Conservation (phyloP, 2,329 filamentous ascomycete species). For the Arachnopeziza araneosa region DNA sequence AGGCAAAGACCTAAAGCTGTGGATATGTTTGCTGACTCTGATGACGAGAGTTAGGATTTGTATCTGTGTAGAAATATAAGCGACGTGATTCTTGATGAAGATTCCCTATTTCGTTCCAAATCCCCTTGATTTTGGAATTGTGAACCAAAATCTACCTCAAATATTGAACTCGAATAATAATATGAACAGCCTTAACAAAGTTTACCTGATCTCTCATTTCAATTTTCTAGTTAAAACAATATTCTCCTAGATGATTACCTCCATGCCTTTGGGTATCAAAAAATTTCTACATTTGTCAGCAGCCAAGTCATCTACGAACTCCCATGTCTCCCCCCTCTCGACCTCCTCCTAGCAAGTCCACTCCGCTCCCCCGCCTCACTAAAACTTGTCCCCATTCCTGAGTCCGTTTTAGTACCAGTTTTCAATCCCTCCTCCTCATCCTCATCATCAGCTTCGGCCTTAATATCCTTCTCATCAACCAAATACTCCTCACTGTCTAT, state of each 20-base stretch:
- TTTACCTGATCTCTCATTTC: no score
- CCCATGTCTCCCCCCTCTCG: slow-evolving; percentile 10
- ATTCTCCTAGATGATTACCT: neutral
- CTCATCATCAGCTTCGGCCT: slow-evolving; percentile 43
- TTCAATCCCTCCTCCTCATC: slow-evolving; percentile 41
- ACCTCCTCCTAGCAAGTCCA: slow-evolving; percentile 24
- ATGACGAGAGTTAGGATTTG: slow-evolving; percentile 33
- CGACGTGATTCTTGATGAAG: no score
- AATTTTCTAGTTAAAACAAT: no score
- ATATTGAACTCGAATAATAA: no score
- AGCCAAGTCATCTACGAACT: neutral
- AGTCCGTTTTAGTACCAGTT: slow-evolving; percentile 35
- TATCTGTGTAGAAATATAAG: neutral
- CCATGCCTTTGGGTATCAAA: neutral
- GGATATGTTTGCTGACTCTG: slow-evolving; percentile 83
- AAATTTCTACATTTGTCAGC: neutral
- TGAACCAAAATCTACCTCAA: no score
- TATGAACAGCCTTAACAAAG: no score
- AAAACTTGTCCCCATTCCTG: slow-evolving; percentile 50
- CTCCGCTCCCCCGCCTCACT: slow-evolving; percentile 33
- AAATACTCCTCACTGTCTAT: slow-evolving; percentile 23
- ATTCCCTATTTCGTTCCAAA: no score
- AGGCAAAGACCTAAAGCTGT: slow-evolving; percentile 57
- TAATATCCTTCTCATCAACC: slow-evolving; percentile 22
- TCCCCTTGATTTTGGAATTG: no score